Evolutionary conservation across 2,329 filamentous ascomycete genomes (phyloP).

Genomic region (Botryotinia narcissicola): DNA sequence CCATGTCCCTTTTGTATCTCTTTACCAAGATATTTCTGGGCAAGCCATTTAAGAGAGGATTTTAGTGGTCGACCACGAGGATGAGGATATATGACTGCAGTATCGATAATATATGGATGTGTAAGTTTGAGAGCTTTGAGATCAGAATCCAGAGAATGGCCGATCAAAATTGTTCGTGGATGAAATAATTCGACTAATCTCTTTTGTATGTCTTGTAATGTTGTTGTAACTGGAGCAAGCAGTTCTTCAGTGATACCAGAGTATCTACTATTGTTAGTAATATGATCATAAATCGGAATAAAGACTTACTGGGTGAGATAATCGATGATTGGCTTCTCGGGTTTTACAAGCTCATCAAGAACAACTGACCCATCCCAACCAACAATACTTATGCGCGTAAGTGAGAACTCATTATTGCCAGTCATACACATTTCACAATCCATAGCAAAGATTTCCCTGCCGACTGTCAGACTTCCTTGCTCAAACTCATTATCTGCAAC

Average conservation of each 20-base stretch:
- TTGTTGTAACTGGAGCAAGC: slow-evolving; percentile 80
- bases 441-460: slow-evolving; percentile 73
- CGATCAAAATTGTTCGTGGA: slow-evolving; percentile 70
- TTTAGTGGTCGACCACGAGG: slow-evolving; percentile 86
- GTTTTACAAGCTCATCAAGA: slow-evolving; percentile 90
- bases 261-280: slow-evolving; percentile 46
- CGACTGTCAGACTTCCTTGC: slow-evolving; percentile 78
- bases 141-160: slow-evolving; percentile 80
- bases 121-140: slow-evolving; percentile 80
- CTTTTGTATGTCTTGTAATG: slow-evolving; percentile 75
- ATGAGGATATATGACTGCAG: slow-evolving; percentile 85
- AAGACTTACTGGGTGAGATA: slow-evolving; percentile 70
- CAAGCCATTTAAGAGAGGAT: slow-evolving; percentile 84
- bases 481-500: slow-evolving; percentile 70
- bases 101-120: slow-evolving; percentile 93
- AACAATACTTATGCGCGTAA: slow-evolving; percentile 85
- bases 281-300: slow-evolving; percentile 21
- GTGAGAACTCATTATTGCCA: slow-evolving; percentile 71
- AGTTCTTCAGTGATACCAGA: slow-evolving; percentile 90
- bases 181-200: slow-evolving; percentile 71
- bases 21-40: slow-evolving; percentile 78
- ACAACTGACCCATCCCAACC: slow-evolving; percentile 80
- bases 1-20: slow-evolving; percentile 82
- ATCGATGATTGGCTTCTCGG: slow-evolving; percentile 80
- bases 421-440: slow-evolving; percentile 99